Percentiles rank a stretch among this genome's conserved stretches.
Conservation (phyloP, 495 filamentous ascomycete species). For the Penicillium angulare region DNA sequence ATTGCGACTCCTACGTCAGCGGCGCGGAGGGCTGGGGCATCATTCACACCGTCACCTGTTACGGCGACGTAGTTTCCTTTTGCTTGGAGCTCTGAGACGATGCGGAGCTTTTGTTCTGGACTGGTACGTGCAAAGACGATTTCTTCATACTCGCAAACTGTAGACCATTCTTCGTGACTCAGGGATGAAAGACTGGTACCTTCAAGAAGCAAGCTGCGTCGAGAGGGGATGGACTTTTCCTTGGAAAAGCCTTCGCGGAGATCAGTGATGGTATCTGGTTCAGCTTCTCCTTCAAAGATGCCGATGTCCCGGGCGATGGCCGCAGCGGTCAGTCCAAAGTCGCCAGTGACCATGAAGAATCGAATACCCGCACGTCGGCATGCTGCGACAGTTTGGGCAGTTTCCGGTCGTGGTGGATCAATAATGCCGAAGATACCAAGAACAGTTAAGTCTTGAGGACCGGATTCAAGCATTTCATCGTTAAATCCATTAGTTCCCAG, state of each 20-base stretch:
- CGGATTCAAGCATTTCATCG: conserved; percentile 40
- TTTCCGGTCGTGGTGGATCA: conserved; percentile 67
- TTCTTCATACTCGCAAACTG: conserved; percentile 57
- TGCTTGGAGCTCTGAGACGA: conserved; percentile 64
- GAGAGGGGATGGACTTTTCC: conserved; percentile 13
- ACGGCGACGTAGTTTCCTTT: conserved; percentile 70
- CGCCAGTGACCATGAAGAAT: conserved; percentile 65
- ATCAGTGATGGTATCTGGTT: conserved; percentile 37
- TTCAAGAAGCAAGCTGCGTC: conserved; percentile 36
- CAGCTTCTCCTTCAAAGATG: conserved; percentile 51
- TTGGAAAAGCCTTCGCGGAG: conserved; percentile 7
- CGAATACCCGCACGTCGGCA: conserved; percentile 63
- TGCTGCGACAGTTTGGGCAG: conserved; percentile 41
- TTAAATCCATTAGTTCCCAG: conserved; percentile 40
- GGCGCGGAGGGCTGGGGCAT: conserved; percentile 62
- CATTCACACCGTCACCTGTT: conserved; percentile 70
- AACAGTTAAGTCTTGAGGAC: conserved; percentile 41
- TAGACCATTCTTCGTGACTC: conserved; percentile 56
- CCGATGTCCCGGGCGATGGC: conserved; percentile 67
- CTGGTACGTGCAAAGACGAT: conserved; percentile 73
- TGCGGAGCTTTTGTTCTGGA: conserved; percentile 74
- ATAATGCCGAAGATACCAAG: conserved; percentile 52
- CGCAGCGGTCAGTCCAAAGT: conserved; percentile 67
- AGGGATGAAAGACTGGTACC: conserved; percentile 59
- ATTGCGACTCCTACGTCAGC: conserved; percentile 70